Base-by-base conservation (phyloP, 495 filamentous ascomycete genomes). In the Neurospora cerealis region DNA sequence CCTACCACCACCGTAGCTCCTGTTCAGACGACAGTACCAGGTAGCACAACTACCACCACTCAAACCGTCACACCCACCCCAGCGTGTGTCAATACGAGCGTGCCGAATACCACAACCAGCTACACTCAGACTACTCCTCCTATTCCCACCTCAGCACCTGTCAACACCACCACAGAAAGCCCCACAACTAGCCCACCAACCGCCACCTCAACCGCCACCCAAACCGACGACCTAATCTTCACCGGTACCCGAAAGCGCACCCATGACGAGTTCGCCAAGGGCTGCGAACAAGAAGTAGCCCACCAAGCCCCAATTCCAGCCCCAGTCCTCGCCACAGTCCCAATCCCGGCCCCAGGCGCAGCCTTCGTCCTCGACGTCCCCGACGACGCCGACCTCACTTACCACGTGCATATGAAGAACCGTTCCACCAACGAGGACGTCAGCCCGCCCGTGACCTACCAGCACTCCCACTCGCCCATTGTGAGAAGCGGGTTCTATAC, bases 341-440 rank as follows among this genome's bases (percentile, higher is more conserved):
- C 21, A 28, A 15, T 54, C 21, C 46, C 46, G 28, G 10, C 9
- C 46, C 40, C 19, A 9, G 70, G 8, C 8, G 8, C 39, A 69
- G 13, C 73, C 70, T 13, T 54, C 3, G 34, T 72, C 19, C 37
- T 74, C 24, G 70, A 54, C 11, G 72, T 62, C 42, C 71, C 71
- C 6, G 28, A 41, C 28, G 34, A 72, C 19, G 71, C 71, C 34
- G 19, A 72, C 34, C 44, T 72, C 4, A 72, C 71, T 10, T 72
- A 72, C 71, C 71, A 60, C 17, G 71, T 72, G n/a, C 54, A 72
- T 38, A 60, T 72, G 42, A 72, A 72, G 71, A 60, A 72, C 44
- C 28, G 28, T 3, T 9, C 10, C 17, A 40, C 71, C 7, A 60
- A 38, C 19, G 44, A 36, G 32, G 71, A 72, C 37, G 19, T 72